Percentiles rank a stretch among this genome's conserved stretches.
These are phyloP conservation scores for Mycena alexandri DNA, from an alignment of 768 basidiomycete species.

Conservation along the genomic window DNA sequence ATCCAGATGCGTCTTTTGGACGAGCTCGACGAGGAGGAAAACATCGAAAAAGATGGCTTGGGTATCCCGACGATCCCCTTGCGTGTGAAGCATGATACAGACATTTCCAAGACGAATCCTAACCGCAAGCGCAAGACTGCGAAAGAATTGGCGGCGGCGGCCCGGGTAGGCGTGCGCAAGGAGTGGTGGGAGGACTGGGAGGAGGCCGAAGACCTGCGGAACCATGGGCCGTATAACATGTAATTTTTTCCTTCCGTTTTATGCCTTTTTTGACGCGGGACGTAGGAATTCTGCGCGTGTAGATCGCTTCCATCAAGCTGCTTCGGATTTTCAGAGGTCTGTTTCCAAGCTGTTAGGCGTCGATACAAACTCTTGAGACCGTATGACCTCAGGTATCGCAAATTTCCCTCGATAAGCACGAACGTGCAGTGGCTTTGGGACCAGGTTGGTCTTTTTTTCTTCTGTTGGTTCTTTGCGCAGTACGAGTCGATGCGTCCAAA, in stretches of 20 bases:
- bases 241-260: conserved; percentile 48
- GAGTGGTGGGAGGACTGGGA: conserved; percentile 84
- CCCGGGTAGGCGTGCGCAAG: conserved; percentile 35
- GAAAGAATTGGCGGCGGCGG: conserved; percentile 37
- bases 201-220: conserved; percentile 65
- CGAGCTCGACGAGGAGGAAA: conserved; percentile 51
- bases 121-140: conserved; percentile 64
- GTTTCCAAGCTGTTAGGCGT: background rate
- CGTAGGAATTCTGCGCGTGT: conserved; percentile 57
- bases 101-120: conserved; percentile 68
- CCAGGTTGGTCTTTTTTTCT: conserved; percentile 57
- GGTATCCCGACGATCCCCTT: conserved; percentile 77
- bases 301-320: conserved; percentile 72
- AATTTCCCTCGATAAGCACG: conserved; percentile 48
- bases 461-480: too few species aligned
- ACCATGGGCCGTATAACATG: conserved; percentile 61
- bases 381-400: conserved; percentile 40
- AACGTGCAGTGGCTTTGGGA: conserved; percentile 71
- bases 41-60: conserved; percentile 72
- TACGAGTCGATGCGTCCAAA: too few species aligned
- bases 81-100: conserved; percentile 63
- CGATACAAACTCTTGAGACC: background rate
- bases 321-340: conserved; percentile 63
- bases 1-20: conserved; percentile 59
- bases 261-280: background rate